phyloP scores from a whole-genome alignment of 2,329 filamentous ascomycete species.

The Aspergillus costaricaensis region DNA sequence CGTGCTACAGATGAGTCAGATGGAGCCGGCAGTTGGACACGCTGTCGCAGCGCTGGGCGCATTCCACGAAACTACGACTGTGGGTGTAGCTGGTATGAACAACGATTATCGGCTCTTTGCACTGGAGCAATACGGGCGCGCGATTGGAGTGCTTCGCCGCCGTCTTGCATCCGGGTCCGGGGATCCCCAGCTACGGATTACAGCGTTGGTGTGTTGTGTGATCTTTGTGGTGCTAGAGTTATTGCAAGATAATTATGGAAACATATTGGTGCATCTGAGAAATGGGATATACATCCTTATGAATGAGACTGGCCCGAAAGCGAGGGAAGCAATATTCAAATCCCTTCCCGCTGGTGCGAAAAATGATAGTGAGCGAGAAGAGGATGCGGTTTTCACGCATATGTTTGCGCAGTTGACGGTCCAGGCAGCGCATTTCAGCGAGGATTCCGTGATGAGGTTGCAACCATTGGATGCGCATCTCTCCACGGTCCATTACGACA shows the following conservation, averaged over 20 bases:
- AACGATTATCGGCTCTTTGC: constrained; percentile 10
- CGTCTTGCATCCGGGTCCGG: neutral
- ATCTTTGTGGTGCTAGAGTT: neutral
- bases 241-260: neutral
- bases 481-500: neutral
- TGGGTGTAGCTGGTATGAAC: too few relatives aligned
- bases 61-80: constrained; percentile 2
- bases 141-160: neutral
- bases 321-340: too few relatives aligned
- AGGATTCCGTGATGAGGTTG: neutral
- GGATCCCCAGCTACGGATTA: constrained; percentile 8
- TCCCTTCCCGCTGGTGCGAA: neutral
- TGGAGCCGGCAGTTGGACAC: constrained; percentile 13
- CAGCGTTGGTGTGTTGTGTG: constrained; percentile 13
- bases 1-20: constrained; percentile 2
- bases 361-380: neutral
- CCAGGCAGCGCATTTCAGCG: neutral
- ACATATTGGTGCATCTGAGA: neutral
- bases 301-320: neutral
- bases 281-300: neutral
- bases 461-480: neutral
- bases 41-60: constrained; percentile 9
- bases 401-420: neutral
- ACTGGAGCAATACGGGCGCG: constrained; percentile 8
- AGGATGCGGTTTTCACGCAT: neutral